Evolutionary conservation across 2,329 filamentous ascomycete species (phyloP).

Genomic region (Berkeleyomyces rouxiae): DNA sequence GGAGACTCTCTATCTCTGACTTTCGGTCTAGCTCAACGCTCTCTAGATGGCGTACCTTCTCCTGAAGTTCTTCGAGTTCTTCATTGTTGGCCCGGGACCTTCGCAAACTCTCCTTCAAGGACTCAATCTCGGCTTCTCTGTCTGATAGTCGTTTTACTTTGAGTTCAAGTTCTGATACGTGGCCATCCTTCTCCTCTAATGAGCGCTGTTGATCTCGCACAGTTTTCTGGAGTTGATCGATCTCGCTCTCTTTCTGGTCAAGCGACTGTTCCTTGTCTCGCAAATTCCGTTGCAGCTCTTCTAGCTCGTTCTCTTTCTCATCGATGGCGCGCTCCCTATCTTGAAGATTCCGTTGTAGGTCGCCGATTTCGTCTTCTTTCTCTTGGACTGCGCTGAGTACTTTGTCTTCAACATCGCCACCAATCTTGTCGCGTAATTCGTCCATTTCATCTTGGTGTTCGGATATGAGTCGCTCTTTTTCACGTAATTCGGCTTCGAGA

Average conservation of each 20-base stretch:
- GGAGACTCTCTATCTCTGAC: conserved; percentile 5
- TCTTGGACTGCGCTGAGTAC: conserved; percentile 37
- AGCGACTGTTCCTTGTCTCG: conserved; percentile 6
- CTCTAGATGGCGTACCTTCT: conserved; percentile 6
- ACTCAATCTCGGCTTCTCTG: conserved; percentile 10
- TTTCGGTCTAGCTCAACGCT: conserved; percentile 7
- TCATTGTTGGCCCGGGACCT: background rate
- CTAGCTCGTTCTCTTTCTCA: conserved; percentile 7
- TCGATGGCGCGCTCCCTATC: conserved; percentile 7
- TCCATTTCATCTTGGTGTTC: conserved; percentile 63
- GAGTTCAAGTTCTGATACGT: conserved; percentile 5
- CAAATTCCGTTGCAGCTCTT: conserved; percentile 24
- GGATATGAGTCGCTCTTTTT: conserved; percentile 57
- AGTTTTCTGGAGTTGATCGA: conserved; percentile 26
- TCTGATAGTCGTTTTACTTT: conserved; percentile 7
- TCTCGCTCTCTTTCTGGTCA: conserved; percentile 7
- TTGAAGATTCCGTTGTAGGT: conserved; percentile 3
- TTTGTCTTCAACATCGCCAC: conserved; percentile 28
- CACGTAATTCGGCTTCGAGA: conserved; percentile 56
- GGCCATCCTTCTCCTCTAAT: background rate
- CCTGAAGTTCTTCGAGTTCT: conserved; percentile 5
- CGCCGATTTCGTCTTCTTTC: conserved; percentile 30
- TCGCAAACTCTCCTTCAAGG: conserved; percentile 8
- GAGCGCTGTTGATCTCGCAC: background rate
- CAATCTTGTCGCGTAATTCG: conserved; percentile 38